These are phyloP conservation scores for Chenopodium album DNA, from an alignment of 148 eudicot genomes.

Conservation along the genomic window DNA sequence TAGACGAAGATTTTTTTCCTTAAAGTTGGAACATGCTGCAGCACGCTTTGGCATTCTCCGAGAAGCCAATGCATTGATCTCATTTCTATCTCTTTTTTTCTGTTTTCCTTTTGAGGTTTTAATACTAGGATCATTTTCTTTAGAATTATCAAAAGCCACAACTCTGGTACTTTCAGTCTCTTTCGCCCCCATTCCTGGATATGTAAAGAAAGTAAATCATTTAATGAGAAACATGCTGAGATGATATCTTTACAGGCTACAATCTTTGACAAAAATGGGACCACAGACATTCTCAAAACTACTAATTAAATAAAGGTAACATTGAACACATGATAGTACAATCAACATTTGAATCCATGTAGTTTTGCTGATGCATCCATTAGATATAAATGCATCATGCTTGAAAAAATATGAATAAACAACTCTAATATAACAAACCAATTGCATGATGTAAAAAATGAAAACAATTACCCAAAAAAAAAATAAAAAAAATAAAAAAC, in stretches of 20 bases:
- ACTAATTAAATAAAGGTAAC: not conserved
- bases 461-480: too few relatives aligned
- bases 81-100: slow-evolving; percentile 37
- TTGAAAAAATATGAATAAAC: not conserved
- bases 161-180: not conserved
- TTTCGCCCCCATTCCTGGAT: not conserved
- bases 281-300: not conserved
- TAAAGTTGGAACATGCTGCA: slow-evolving; percentile 83
- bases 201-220: not conserved
- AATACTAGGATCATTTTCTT: not conserved
- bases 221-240: not conserved
- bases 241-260: not conserved
- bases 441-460: not conserved
- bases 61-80: slow-evolving; percentile 32
- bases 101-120: slow-evolving; percentile 24
- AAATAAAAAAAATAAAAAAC: too few relatives aligned
- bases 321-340: not conserved
- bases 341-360: not conserved
- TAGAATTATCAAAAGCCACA: not conserved
- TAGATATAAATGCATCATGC: not conserved
- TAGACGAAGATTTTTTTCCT: slow-evolving; percentile 50
- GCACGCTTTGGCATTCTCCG: slow-evolving; percentile 90
- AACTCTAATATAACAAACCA: not conserved
- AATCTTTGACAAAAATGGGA: too few relatives aligned
- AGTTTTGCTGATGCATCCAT: not conserved